Evolutionary conservation across 2,329 filamentous ascomycete genomes (phyloP).

Genomic region (Myriosclerotinia curreyana): DNA sequence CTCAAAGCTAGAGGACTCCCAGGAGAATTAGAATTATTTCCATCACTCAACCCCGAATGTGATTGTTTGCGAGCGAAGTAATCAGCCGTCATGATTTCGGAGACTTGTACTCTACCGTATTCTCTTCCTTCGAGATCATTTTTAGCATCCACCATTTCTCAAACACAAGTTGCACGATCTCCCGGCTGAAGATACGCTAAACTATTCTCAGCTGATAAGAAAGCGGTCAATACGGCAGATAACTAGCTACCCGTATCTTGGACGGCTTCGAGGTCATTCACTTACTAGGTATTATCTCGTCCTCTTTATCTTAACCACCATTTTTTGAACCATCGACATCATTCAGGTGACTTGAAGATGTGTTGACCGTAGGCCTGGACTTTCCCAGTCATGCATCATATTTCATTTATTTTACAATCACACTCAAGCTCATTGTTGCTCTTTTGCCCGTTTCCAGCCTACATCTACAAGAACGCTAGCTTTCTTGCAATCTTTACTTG

Average conservation of each 20-base stretch:
- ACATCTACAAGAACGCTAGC: conserved; percentile 28
- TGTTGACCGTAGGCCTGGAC: conserved; percentile 10
- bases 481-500: conserved; percentile 10
- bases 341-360: conserved; percentile 10
- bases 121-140: not conserved
- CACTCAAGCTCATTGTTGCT: conserved; percentile 26
- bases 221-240: conserved; percentile 19
- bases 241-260: conserved; percentile 1
- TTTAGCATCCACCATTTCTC: not conserved
- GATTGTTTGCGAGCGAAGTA: conserved; percentile 32
- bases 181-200: conserved; percentile 4
- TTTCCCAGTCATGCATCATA: conserved; percentile 5
- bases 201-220: conserved; percentile 12
- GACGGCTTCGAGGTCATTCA: conserved; percentile 5
- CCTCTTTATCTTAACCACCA: conserved; percentile 11
- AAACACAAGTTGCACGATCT: conserved; percentile 5
- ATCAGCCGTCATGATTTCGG: conserved; percentile 33
- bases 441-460: conserved; percentile 24
- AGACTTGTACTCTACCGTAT: not conserved
- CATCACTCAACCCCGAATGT: conserved; percentile 30
- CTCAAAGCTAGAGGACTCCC: conserved; percentile 36
- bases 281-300: conserved; percentile 13
- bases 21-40: conserved; percentile 32
- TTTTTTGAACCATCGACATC: conserved; percentile 14
- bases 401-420: not conserved